Percentiles rank a stretch among this genome's conserved stretches.
phyloP scores from a whole-genome alignment of 2,329 filamentous ascomycete genomes.

The Cyphellophora europaea region DNA sequence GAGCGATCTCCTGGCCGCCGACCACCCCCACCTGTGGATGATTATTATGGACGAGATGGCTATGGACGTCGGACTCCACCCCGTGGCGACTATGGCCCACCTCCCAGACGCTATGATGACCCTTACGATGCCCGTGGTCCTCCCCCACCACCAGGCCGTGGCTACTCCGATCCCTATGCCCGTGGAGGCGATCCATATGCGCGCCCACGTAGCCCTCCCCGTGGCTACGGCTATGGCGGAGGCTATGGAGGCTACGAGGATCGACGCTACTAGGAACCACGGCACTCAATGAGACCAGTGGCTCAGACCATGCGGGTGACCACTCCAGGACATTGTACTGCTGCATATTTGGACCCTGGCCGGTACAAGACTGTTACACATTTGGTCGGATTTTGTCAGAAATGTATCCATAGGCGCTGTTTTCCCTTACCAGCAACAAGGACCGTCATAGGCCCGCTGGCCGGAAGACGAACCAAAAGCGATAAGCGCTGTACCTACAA shows the following conservation, averaged over 20 bases:
- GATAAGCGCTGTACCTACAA: no score
- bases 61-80: conserved; percentile 73
- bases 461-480: no score
- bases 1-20: conserved; percentile 56
- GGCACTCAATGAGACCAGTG: no score
- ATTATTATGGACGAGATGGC: conserved; percentile 67
- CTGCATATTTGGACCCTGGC: no score
- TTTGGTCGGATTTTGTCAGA: no score
- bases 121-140: conserved; percentile 52
- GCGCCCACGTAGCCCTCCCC: conserved; percentile 16
- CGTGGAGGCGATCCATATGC: conserved; percentile 34
- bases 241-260: conserved; percentile 18
- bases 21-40: conserved; percentile 64
- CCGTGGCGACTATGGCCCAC: conserved; percentile 64
- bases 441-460: no score
- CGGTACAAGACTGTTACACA: no score
- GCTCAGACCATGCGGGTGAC: no score
- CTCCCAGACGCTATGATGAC: conserved; percentile 59
- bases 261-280: conserved; percentile 13
- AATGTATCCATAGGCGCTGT: no score
- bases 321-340: no score
- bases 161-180: conserved; percentile 52
- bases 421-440: no score
- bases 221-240: conserved; percentile 14
- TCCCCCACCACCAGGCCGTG: conserved; percentile 45